These are phyloP conservation scores for Dictyostelium firmibasis DNA, from an alignment of 78 protist species.

Conservation along the genomic window DNA sequence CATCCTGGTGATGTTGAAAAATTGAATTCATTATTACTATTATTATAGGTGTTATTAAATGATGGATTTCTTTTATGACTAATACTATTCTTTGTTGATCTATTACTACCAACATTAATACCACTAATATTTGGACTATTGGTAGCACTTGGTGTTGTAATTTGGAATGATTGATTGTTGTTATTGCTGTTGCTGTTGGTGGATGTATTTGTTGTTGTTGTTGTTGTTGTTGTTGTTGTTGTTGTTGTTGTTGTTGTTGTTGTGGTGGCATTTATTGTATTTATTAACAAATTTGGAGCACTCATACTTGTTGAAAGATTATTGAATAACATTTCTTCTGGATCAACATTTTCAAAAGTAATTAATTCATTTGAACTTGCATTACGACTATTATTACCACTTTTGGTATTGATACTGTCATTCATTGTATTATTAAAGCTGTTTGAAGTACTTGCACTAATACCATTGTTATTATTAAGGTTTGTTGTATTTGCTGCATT, in stretches of 20 bases:
- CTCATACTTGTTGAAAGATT: background rate
- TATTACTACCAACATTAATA: background rate
- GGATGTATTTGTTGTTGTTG: background rate
- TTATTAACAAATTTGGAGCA: background rate
- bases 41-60: background rate
- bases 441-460: background rate
- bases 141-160: background rate
- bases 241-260: background rate
- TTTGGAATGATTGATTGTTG: background rate
- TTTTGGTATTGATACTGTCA: background rate
- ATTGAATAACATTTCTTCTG: background rate
- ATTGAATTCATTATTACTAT: background rate
- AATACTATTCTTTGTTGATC: background rate
- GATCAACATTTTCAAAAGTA: background rate
- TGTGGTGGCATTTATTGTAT: background rate
- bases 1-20: background rate
- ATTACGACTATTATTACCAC: background rate
- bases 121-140: slow-evolving; percentile 5
- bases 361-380: background rate
- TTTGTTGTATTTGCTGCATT: background rate
- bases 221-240: background rate
- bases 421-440: background rate
- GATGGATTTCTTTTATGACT: background rate
- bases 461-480: background rate
- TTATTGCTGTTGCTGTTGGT: background rate